Evolutionary conservation across 2,329 filamentous ascomycete species (phyloP).

Genomic region (Ilyonectria mors-panacis): DNA sequence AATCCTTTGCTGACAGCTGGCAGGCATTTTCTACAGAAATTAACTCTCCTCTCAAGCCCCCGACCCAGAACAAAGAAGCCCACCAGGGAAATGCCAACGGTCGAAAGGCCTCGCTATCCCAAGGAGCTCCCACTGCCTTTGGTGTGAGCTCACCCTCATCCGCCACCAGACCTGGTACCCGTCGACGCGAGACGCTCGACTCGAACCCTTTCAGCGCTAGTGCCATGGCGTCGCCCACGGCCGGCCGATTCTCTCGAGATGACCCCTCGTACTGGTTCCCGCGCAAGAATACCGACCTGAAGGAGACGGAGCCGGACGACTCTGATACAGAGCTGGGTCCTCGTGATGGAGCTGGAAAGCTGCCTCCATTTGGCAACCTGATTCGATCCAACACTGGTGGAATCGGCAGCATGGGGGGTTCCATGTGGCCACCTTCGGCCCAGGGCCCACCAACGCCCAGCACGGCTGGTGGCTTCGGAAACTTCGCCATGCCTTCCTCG

Average conservation of each 20-base stretch:
- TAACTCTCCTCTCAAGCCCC: constrained; percentile 93
- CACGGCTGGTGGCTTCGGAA: constrained; percentile 84
- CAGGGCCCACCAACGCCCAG: constrained; percentile 72
- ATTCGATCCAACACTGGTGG: constrained; percentile 70
- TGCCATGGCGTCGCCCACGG: constrained; percentile 73
- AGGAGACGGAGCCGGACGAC: constrained; percentile 69
- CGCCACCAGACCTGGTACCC: constrained; percentile 78
- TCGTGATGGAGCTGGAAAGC: constrained; percentile 51
- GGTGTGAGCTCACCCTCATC: constrained; percentile 81
- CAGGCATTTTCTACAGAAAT: constrained; percentile 89
- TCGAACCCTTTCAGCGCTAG: constrained; percentile 73
- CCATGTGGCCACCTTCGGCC: constrained; percentile 59
- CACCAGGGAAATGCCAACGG: constrained; percentile 72
- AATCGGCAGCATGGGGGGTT: constrained; percentile 61
- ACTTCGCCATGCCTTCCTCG: constrained; percentile 79
- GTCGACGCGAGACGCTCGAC: constrained; percentile 86
- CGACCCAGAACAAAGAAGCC: constrained; percentile 80
- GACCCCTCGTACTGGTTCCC: constrained; percentile 72
- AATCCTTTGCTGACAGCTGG: constrained; percentile 39
- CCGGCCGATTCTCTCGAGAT: constrained; percentile 73
- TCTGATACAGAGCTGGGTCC: constrained; percentile 58
- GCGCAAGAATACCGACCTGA: constrained; percentile 68
- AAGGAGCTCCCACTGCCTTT: constrained; percentile 75
- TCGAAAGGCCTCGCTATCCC: constrained; percentile 88
- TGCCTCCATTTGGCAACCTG: constrained; percentile 61